Evolutionary conservation across 2,329 filamentous ascomycete genomes (phyloP), one percentile per base, ranked within the genome.

Genomic region (Diaporthe destruens): DNA sequence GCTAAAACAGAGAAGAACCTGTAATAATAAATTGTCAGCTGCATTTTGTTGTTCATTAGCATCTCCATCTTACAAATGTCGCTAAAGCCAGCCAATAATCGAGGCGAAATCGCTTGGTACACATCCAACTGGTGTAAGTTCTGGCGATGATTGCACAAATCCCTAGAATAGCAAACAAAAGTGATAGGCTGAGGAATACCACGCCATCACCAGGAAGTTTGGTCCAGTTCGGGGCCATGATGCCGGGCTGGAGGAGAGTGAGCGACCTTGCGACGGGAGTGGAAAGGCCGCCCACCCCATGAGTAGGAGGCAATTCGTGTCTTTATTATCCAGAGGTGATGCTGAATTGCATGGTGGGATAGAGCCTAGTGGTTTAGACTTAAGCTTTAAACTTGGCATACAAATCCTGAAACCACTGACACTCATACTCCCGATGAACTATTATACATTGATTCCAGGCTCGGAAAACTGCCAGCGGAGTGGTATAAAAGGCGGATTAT

Each of bases 221-320:
- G 6, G 69, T 71, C 69, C 69, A 71, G 32, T 55, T 34, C 3
- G 34, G n/a, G 25, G 68, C 29, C 68, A 70, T 70, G 2, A 18
- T 39, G 53, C 25, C 25, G 20, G 20, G 5, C 2, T 18, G 6
- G 44, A 49, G 20, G 42, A 11, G 11, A 20, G 20, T 20, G 44
- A 32, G 20, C 29, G 29, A 32, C 59, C 44, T n/a, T 51, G 9
- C 59, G 23, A 23, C 42, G 29, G 29, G 23, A 42, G 12, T 18
- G 20, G 20, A 16, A 20, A 23, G 2, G 18, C 18, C 11, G 11
- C 23, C 2, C 14, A 20, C 1, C 23, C 16, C 16, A 11, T 23
- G 25, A 34, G 9, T 1, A 34, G 25, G 12, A 32, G 44, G 49
- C 20, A 34, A 5, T 23, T 8, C 11, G 12, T 23, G 9, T 1